Evolutionary conservation across 306 rosid genomes (phyloP).

Genomic region (Rubus parviflorus): DNA sequence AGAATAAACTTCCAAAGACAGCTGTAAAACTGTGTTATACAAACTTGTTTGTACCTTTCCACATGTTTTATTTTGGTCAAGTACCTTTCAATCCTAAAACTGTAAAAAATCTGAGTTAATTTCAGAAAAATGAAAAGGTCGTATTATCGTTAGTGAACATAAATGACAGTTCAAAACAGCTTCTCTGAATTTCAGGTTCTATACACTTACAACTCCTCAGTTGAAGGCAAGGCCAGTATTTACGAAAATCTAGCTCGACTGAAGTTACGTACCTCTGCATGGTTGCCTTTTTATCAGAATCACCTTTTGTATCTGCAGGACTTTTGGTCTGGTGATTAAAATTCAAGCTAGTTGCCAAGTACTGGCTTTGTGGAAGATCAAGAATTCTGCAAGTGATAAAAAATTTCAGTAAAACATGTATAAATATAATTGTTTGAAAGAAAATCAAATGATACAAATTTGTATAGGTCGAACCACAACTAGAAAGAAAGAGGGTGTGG

Average conservation of each 20-base stretch:
- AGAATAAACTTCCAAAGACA: background rate
- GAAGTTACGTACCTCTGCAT: slow-evolving; percentile 56
- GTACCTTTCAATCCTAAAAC: background rate
- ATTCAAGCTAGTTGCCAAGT: slow-evolving; percentile 41
- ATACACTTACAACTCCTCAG: background rate
- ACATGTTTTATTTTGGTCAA: background rate
- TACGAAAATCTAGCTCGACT: slow-evolving; percentile 18
- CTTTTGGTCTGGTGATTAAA: slow-evolving; percentile 35
- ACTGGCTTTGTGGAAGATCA: slow-evolving; percentile 73
- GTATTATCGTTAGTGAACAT: background rate
- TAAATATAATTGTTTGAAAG: slow-evolving; percentile 21
- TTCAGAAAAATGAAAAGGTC: background rate
- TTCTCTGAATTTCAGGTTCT: slow-evolving; percentile 12
- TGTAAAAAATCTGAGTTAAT: background rate
- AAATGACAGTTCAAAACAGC: background rate
- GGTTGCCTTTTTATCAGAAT: slow-evolving; percentile 39
- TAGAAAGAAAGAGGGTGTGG: too few species aligned
- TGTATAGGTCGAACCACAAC: background rate
- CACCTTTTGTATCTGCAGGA: slow-evolving; percentile 32
- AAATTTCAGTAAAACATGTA: slow-evolving; percentile 13
- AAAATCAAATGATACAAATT: background rate
- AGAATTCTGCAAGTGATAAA: slow-evolving; percentile 50
- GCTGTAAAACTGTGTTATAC: background rate
- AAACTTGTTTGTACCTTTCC: background rate
- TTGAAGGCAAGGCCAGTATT: slow-evolving; percentile 14